These are phyloP conservation scores for Phytophthora gonapodyides DNA, from an alignment of 352 stramenopile species.

Conservation along the genomic window DNA sequence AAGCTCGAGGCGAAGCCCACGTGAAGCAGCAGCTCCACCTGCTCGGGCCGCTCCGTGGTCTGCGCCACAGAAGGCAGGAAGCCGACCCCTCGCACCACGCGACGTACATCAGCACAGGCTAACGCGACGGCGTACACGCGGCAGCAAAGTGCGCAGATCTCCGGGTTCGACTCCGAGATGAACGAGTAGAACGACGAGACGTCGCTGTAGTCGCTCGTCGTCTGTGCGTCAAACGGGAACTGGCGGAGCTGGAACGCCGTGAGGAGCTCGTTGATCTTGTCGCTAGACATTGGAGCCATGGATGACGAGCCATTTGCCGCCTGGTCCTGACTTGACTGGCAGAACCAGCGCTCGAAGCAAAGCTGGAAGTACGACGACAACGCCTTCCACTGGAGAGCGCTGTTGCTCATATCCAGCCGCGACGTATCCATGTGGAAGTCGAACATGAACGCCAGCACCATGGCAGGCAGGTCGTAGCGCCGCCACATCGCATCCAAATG, in stretches of 20 bases:
- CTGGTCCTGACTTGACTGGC: conserved; percentile 12
- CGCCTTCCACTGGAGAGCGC: conserved; percentile 52
- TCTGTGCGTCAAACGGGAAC: conserved; percentile 76
- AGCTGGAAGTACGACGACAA: conserved; percentile 66
- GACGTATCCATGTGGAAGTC: conserved; percentile 76
- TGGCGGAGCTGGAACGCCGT: conserved; percentile 66
- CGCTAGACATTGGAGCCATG: conserved; percentile 31
- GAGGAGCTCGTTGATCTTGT: conserved; percentile 56
- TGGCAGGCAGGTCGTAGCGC: conserved; percentile 71
- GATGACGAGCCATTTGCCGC: conserved; percentile 1
- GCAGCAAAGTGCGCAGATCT: conserved; percentile 82
- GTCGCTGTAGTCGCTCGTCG: conserved; percentile 75
- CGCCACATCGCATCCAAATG: conserved; percentile 70
- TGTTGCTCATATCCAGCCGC: conserved; percentile 58
- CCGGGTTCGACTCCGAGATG: conserved; percentile 75
- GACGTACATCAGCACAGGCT: conserved; percentile 55
- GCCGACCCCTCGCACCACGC: conserved; percentile 63
- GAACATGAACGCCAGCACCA: conserved; percentile 79
- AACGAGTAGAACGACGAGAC: conserved; percentile 88
- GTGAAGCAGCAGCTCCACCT: conserved; percentile 67
- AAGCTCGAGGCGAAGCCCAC: conserved; percentile 69
- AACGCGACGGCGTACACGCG: conserved; percentile 74
- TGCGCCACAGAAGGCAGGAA: conserved; percentile 61
- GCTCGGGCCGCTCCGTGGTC: conserved; percentile 48
- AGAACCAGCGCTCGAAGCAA: conserved; percentile 78